These are phyloP conservation scores for Leishmania braziliensis DNA, from an alignment of 208 protist genomes.

Conservation along the genomic window DNA sequence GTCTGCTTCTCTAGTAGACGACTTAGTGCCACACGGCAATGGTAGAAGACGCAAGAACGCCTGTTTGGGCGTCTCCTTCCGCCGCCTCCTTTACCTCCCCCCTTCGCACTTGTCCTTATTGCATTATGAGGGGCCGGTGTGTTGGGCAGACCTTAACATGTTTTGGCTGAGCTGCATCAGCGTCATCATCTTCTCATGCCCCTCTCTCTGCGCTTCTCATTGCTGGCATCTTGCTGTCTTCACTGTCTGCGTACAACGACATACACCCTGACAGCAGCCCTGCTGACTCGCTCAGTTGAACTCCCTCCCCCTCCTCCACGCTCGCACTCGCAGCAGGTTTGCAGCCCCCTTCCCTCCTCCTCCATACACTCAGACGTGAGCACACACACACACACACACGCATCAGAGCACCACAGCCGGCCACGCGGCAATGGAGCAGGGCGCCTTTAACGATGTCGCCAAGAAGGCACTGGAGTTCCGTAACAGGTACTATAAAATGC, in stretches of 20 bases:
- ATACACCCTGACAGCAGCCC: background rate
- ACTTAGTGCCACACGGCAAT: background rate
- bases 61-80: background rate
- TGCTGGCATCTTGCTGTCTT: background rate
- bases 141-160: background rate
- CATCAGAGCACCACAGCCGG: background rate
- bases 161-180: background rate
- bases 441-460: conserved; percentile 75
- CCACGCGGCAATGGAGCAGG: conserved; percentile 54
- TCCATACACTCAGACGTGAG: background rate
- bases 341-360: background rate
- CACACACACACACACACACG: conserved; percentile 11
- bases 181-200: background rate
- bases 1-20: background rate
- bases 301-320: background rate
- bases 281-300: background rate
- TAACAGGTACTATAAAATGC: conserved; percentile 73
- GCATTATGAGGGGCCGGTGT: background rate
- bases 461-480: conserved; percentile 84
- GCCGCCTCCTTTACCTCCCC: background rate
- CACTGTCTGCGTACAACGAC: background rate
- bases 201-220: background rate
- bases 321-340: background rate
- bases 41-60: background rate
- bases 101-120: background rate